These are phyloP conservation scores for Hyaloscypha variabilis DNA, from an alignment of 495 filamentous ascomycete genomes.

Conservation along the genomic window DNA sequence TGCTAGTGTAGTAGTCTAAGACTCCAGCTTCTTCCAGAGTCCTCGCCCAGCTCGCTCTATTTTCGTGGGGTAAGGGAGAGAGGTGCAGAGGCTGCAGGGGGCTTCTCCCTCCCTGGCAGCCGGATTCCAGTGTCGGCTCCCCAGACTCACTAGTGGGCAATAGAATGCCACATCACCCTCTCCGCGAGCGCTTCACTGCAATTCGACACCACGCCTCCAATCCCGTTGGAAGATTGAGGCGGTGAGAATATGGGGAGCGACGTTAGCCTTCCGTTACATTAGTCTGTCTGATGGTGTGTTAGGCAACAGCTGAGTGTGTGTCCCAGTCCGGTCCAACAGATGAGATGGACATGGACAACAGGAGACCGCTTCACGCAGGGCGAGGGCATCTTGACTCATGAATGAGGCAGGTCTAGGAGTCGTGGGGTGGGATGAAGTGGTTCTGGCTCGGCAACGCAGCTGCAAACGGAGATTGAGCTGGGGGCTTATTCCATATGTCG, in stretches of 20 bases:
- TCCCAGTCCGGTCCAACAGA: too few relatives aligned
- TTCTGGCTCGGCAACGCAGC: background rate
- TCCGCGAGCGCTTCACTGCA: background rate
- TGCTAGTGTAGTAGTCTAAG: too few relatives aligned
- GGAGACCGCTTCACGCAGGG: background rate
- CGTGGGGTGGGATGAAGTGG: background rate
- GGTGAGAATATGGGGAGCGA: background rate
- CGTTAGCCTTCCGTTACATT: background rate
- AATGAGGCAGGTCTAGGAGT: background rate
- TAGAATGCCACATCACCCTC: background rate
- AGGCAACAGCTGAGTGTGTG: too few relatives aligned
- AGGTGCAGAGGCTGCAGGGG: too few relatives aligned
- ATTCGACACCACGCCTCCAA: background rate
- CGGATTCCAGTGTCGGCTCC: background rate
- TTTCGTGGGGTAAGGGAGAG: too few relatives aligned
- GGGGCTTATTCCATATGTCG: background rate
- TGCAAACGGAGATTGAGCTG: background rate
- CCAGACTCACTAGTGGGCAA: slow-evolving; percentile 1
- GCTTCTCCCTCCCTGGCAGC: background rate
- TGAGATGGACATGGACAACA: too few relatives aligned
- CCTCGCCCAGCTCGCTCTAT: too few relatives aligned
- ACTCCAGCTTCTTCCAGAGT: too few relatives aligned
- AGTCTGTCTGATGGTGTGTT: too few relatives aligned
- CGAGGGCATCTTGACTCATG: background rate
- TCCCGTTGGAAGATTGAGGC: background rate